These are phyloP conservation scores for Ambrosiella beaveri DNA, from an alignment of 2,329 filamentous ascomycete species.

Conservation along the genomic window DNA sequence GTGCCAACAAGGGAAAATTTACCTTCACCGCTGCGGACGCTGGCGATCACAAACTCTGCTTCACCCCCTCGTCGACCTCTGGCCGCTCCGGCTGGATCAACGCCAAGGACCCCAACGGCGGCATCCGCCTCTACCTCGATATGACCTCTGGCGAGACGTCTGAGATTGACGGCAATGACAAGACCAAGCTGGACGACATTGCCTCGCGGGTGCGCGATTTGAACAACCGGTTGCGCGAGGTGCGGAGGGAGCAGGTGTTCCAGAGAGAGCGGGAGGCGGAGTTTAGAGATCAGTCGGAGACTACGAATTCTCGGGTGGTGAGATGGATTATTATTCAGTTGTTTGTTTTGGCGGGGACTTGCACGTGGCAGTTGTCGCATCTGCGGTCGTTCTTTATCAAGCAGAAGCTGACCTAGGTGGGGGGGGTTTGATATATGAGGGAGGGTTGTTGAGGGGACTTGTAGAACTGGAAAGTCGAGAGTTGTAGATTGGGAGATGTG, in stretches of 20 bases:
- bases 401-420: constrained; percentile 82
- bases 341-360: constrained; percentile 66
- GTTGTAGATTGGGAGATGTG: not conserved
- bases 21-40: constrained; percentile 88
- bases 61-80: constrained; percentile 63
- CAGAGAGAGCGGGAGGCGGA: constrained; percentile 93
- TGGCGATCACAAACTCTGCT: constrained; percentile 94
- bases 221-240: constrained; percentile 72
- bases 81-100: constrained; percentile 57
- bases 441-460: not conserved
- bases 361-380: constrained; percentile 93
- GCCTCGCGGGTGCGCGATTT: constrained; percentile 77
- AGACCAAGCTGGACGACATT: constrained; percentile 81
- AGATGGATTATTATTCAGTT: constrained; percentile 90
- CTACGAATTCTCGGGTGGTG: constrained; percentile 78
- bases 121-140: constrained; percentile 72
- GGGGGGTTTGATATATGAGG: not conserved
- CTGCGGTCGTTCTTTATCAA: constrained; percentile 98
- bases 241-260: constrained; percentile 88
- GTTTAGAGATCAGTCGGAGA: constrained; percentile 93
- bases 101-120: constrained; percentile 46
- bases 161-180: constrained; percentile 84
- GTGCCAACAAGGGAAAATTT: constrained; percentile 61
- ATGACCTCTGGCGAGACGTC: constrained; percentile 88
- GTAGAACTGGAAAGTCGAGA: not conserved